phyloP scores from a whole-genome alignment of 441 rosid genomes.

The Gossypium laxum region DNA sequence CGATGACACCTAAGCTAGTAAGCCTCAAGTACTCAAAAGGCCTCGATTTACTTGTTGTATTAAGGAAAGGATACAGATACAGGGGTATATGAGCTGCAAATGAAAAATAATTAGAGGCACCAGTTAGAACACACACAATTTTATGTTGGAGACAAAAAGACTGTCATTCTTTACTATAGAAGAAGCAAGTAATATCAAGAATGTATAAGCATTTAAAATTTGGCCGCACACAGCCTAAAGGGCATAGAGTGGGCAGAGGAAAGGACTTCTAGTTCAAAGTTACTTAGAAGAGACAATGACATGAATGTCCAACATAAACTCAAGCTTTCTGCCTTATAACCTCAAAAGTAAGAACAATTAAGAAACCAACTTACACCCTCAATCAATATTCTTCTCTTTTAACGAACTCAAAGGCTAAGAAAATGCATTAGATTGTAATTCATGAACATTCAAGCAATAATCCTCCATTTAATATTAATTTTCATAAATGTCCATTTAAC shows the following conservation, averaged over 20 bases:
- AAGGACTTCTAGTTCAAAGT: neutral
- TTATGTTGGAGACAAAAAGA: neutral
- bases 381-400: neutral
- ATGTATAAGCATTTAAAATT: neutral
- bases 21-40: constrained; percentile 93
- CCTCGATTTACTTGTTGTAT: constrained; percentile 91
- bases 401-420: neutral
- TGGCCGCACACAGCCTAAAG: neutral
- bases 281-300: neutral
- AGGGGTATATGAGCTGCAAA: constrained; percentile 90
- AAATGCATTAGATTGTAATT: neutral
- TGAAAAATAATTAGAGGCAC: constrained; percentile 1
- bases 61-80: constrained; percentile 88
- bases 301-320: neutral
- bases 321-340: neutral
- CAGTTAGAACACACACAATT: neutral
- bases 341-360: neutral
- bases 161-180: neutral
- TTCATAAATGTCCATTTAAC: neutral
- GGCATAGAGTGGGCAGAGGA: neutral
- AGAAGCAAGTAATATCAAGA: neutral
- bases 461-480: neutral
- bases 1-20: constrained; percentile 95
- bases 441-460: neutral
- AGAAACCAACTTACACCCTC: neutral